A percentile compares a stretch with the other conserved stretches of the same genome.
Conservation (phyloP, 495 filamentous ascomycete genomes). For the Xylaria scruposa region DNA sequence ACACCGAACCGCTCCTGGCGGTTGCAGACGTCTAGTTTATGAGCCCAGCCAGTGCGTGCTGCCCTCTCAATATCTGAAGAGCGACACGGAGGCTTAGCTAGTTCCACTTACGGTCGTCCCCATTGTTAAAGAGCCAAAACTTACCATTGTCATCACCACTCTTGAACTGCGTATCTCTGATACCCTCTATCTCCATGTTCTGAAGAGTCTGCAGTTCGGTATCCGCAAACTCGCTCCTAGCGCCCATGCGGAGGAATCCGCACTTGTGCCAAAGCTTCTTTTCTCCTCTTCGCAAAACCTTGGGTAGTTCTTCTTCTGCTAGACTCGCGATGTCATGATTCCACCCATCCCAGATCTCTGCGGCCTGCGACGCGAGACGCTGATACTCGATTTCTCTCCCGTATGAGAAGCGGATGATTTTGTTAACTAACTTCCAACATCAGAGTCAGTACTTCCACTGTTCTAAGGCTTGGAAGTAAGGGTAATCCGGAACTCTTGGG, state of each 20-base stretch:
- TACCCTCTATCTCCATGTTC: constrained; percentile 44
- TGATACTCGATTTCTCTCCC: constrained; percentile 51
- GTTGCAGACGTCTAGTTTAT: constrained; percentile 39
- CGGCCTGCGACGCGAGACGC: constrained; percentile 49
- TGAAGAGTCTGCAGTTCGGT: constrained; percentile 44
- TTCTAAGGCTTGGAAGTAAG: neutral
- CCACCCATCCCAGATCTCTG: constrained; percentile 49
- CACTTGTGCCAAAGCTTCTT: constrained; percentile 46
- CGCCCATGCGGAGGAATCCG: constrained; percentile 43
- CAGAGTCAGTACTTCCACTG: neutral
- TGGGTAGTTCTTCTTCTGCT: constrained; percentile 36
- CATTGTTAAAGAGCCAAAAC: neutral
- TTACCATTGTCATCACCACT: constrained; percentile 37
- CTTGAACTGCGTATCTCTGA: constrained; percentile 43
- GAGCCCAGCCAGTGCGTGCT: constrained; percentile 36
- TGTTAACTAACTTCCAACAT: constrained; percentile 39
- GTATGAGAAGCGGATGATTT: constrained; percentile 53
- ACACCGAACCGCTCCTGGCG: constrained; percentile 36
- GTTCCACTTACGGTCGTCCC: too few relatives aligned
- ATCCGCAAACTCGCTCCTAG: constrained; percentile 31
- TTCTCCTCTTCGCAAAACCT: constrained; percentile 36
- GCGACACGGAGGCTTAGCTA: neutral
- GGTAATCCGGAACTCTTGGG: neutral
- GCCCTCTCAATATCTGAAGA: constrained; percentile 37
- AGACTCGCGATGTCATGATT: constrained; percentile 42